Conservation (phyloP, 2,329 filamentous ascomycete genomes). For the Hypomyces perniciosus region DNA sequence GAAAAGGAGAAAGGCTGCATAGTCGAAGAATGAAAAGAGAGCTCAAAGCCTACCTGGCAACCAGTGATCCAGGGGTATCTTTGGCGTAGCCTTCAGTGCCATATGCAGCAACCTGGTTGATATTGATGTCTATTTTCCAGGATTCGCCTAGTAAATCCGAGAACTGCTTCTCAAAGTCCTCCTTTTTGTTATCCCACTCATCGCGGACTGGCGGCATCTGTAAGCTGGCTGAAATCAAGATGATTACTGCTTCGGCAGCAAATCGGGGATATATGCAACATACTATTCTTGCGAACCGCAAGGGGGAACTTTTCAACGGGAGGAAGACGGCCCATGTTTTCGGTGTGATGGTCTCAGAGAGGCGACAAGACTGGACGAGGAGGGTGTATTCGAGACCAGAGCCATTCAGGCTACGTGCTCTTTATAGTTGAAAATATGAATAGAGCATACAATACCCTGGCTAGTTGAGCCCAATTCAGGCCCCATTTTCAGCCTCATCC, state of each 20-base stretch:
- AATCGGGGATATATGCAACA: conserved; percentile 9
- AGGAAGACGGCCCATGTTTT: conserved; percentile 29
- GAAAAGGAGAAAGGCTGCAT: not conserved
- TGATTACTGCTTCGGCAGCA: too few species aligned
- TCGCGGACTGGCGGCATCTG: conserved; percentile 39
- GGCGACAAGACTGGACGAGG: not conserved
- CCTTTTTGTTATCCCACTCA: conserved; percentile 44
- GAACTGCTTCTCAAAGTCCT: conserved; percentile 37
- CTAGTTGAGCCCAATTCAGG: too few species aligned
- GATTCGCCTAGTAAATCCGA: conserved; percentile 38
- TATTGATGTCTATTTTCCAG: conserved; percentile 47
- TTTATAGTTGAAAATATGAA: too few species aligned
- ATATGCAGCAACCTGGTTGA: conserved; percentile 42
- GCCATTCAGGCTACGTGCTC: too few species aligned
- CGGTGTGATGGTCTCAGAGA: not conserved
- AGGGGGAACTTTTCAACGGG: conserved; percentile 47
- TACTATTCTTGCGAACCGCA: conserved; percentile 46
- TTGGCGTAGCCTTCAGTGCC: conserved; percentile 36
- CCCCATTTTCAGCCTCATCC: too few species aligned
- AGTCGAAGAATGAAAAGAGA: not conserved
- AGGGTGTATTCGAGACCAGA: not conserved
- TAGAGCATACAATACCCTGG: too few species aligned
- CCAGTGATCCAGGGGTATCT: conserved; percentile 37
- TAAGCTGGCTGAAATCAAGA: too few species aligned
- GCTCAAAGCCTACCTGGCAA: conserved; percentile 33